These are phyloP conservation scores for Cornus florida DNA, from an alignment of 148 eudicot species.

Conservation along the genomic window DNA sequence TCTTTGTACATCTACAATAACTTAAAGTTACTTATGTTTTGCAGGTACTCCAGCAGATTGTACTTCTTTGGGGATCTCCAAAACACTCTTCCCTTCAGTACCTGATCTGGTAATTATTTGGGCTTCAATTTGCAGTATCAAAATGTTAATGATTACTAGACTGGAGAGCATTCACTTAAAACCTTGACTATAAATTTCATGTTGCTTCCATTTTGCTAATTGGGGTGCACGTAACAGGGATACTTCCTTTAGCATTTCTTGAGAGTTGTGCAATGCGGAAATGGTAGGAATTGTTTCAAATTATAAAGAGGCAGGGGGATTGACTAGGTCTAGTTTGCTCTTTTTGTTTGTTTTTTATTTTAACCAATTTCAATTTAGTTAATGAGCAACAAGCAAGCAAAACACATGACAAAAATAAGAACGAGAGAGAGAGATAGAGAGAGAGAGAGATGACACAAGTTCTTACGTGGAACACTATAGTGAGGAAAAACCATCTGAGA, in stretches of 20 bases:
- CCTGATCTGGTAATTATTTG: slow-evolving; percentile 74
- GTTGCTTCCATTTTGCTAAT: neutral
- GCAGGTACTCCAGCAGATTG: slow-evolving; percentile 98
- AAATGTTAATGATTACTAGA: neutral
- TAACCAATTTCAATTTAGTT: too few relatives aligned
- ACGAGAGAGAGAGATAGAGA: too few relatives aligned
- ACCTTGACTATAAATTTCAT: slow-evolving; percentile 2
- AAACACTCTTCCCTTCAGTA: slow-evolving; percentile 58
- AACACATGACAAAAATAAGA: neutral
- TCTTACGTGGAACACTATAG: too few relatives aligned
- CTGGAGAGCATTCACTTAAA: neutral
- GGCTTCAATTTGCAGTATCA: neutral
- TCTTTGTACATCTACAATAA: neutral
- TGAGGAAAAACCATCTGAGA: too few relatives aligned
- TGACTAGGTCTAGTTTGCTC: too few relatives aligned
- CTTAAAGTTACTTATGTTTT: slow-evolving; percentile 17
- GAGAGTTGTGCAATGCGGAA: neutral
- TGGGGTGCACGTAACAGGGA: neutral
- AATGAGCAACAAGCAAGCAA: neutral
- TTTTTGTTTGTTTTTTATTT: neutral
- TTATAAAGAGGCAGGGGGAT: too few relatives aligned
- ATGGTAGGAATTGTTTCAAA: too few relatives aligned
- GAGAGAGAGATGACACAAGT: too few relatives aligned
- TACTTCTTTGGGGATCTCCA: slow-evolving; percentile 79
- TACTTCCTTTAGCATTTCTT: neutral